A percentile compares a stretch with the other conserved stretches of the same genome.
Conservation (phyloP, 2,329 filamentous ascomycete genomes). For the Fusarium mangiferae region DNA sequence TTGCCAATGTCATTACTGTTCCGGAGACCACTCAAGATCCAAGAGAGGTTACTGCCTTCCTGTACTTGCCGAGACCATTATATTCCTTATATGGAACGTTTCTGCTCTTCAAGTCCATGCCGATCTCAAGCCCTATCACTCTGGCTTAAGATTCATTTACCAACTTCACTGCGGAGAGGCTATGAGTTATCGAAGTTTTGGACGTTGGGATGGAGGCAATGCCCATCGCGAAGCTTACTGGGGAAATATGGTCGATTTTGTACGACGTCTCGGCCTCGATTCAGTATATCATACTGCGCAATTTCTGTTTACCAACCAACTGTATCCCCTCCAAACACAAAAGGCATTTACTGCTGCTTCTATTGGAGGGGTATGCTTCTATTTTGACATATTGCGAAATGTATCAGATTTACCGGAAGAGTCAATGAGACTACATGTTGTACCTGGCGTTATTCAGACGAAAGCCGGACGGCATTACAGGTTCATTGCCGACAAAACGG, state of each 20-base stretch:
- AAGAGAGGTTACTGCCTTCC: too few relatives aligned
- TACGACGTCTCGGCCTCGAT: too few relatives aligned
- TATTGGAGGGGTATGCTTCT: fast-evolving
- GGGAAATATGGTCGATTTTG: too few relatives aligned
- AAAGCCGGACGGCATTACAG: fast-evolving
- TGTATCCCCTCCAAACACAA: fast-evolving
- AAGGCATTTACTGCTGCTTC: neutral
- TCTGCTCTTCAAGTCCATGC: neutral
- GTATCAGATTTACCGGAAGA: neutral
- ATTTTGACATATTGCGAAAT: neutral
- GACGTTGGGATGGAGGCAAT: too few relatives aligned
- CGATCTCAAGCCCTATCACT: neutral
- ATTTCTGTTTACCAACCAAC: neutral
- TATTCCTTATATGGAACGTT: neutral
- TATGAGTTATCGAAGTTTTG: too few relatives aligned
- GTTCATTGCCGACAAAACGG: fast-evolving
- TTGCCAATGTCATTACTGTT: too few relatives aligned
- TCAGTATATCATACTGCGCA: neutral
- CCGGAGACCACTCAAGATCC: too few relatives aligned
- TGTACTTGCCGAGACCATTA: neutral
- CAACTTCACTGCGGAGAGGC: too few relatives aligned
- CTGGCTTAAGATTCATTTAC: neutral
- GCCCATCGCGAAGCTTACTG: too few relatives aligned
- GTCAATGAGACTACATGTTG: fast-evolving
- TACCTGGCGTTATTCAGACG: neutral